Evolutionary conservation across 768 basidiomycete species (phyloP).

Genomic region (Hypholoma sublateritium): DNA sequence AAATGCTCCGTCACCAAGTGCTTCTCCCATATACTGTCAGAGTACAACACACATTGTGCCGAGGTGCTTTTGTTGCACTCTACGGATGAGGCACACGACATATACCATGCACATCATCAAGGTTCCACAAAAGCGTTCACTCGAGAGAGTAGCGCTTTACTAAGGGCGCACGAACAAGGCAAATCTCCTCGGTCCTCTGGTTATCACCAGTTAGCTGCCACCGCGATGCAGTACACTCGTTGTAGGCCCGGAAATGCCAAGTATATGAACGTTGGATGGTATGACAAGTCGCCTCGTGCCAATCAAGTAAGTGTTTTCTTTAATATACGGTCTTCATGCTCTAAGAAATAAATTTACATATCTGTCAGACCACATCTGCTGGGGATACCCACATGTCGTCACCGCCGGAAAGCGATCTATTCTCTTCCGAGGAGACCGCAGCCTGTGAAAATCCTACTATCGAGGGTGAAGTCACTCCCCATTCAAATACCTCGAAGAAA

Average conservation of each 20-base stretch:
- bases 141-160: constrained; percentile 11
- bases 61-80: constrained; percentile 32
- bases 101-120: constrained; percentile 34
- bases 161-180: constrained; percentile 31
- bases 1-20: constrained; percentile 40
- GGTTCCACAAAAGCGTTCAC: constrained; percentile 18
- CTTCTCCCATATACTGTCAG: constrained; percentile 35
- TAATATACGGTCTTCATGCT: too few relatives aligned
- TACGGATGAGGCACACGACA: constrained; percentile 24
- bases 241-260: constrained; percentile 47
- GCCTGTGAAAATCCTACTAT: too few relatives aligned
- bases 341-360: too few relatives aligned
- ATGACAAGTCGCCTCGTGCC: constrained; percentile 38
- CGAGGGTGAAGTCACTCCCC: not conserved
- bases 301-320: not conserved
- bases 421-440: too few relatives aligned
- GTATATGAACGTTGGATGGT: constrained; percentile 56
- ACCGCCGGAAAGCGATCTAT: too few relatives aligned
- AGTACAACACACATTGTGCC: constrained; percentile 35
- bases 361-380: too few relatives aligned
- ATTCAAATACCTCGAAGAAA: not conserved
- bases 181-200: constrained; percentile 25
- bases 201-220: constrained; percentile 38
- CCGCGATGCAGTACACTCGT: constrained; percentile 45
- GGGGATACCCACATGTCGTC: too few relatives aligned